These are phyloP conservation scores for Hapsidospora chrysogenum DNA, from an alignment of 495 filamentous ascomycete species.

Conservation along the genomic window DNA sequence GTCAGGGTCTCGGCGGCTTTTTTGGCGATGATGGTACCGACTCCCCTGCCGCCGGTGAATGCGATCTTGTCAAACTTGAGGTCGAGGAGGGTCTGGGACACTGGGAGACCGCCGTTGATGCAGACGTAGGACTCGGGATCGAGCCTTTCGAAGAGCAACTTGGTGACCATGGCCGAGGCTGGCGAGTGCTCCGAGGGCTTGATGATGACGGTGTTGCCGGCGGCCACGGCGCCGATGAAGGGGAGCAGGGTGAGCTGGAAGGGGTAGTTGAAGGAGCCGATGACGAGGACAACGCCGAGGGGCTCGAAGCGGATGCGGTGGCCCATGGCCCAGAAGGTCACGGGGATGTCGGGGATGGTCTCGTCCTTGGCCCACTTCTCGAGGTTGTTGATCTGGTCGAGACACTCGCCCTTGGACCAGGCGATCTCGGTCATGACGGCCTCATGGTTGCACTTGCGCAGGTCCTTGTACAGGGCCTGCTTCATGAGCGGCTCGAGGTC, in stretches of 20 bases:
- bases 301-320: slow-evolving; percentile 82
- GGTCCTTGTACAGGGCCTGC: slow-evolving; percentile 56
- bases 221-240: slow-evolving; percentile 76
- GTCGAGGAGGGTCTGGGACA: slow-evolving; percentile 66
- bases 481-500: slow-evolving; percentile 55
- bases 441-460: slow-evolving; percentile 59
- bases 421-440: slow-evolving; percentile 49
- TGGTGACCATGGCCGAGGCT: slow-evolving; percentile 58
- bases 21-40: slow-evolving; percentile 77
- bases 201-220: slow-evolving; percentile 74
- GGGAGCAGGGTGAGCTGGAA: slow-evolving; percentile 64
- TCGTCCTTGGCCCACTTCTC: slow-evolving; percentile 74
- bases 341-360: slow-evolving; percentile 46
- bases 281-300: slow-evolving; percentile 64
- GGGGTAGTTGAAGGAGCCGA: slow-evolving; percentile 90
- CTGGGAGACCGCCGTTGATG: slow-evolving; percentile 64
- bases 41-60: slow-evolving; percentile 66
- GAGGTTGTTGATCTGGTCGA: slow-evolving; percentile 59
- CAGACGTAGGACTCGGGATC: slow-evolving; percentile 64
- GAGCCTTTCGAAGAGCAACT: slow-evolving; percentile 52
- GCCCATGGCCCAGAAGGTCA: slow-evolving; percentile 45
- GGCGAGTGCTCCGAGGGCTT: slow-evolving; percentile 81
- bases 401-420: slow-evolving; percentile 62
- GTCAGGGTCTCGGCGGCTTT: slow-evolving; percentile 87
- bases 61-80: slow-evolving; percentile 97